Evolutionary conservation across 1,284 basidiomycete genomes (phyloP).

Genomic region (Ustilago xerochloae): DNA sequence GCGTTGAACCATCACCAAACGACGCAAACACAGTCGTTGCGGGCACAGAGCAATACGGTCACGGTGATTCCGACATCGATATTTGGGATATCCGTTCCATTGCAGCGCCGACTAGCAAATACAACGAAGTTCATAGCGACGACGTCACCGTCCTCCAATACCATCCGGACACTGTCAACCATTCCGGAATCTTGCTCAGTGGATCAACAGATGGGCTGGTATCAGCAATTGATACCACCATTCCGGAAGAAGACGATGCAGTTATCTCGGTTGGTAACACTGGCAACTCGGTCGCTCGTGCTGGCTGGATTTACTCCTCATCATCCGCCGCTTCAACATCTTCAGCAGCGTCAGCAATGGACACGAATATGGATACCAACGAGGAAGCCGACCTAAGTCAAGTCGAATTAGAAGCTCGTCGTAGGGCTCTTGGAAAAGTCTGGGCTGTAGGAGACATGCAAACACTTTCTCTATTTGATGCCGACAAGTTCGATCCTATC

Average conservation of each 20-base stretch:
- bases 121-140: conserved; percentile 65
- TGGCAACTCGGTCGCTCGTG: conserved; percentile 58
- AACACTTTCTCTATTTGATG: conserved; percentile 62
- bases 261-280: conserved; percentile 64
- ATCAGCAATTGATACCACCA: conserved; percentile 55
- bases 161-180: conserved; percentile 42
- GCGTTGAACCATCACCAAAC: conserved; percentile 36
- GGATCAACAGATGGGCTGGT: conserved; percentile 64
- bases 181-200: conserved; percentile 53
- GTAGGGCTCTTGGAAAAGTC: conserved; percentile 51
- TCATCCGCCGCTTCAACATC: neutral
- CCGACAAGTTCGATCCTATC: conserved; percentile 60
- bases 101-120: conserved; percentile 47
- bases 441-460: conserved; percentile 67
- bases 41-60: conserved; percentile 61
- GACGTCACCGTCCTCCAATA: conserved; percentile 62
- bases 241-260: conserved; percentile 63
- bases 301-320: conserved; percentile 54
- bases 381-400: conserved; percentile 32
- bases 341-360: conserved; percentile 15
- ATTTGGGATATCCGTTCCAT: conserved; percentile 58
- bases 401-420: conserved; percentile 35
- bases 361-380: conserved; percentile 23
- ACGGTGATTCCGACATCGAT: conserved; percentile 59
- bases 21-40: conserved; percentile 49